Conservation (phyloP, 257 asterid species). For the Gentiana dahurica region DNA sequence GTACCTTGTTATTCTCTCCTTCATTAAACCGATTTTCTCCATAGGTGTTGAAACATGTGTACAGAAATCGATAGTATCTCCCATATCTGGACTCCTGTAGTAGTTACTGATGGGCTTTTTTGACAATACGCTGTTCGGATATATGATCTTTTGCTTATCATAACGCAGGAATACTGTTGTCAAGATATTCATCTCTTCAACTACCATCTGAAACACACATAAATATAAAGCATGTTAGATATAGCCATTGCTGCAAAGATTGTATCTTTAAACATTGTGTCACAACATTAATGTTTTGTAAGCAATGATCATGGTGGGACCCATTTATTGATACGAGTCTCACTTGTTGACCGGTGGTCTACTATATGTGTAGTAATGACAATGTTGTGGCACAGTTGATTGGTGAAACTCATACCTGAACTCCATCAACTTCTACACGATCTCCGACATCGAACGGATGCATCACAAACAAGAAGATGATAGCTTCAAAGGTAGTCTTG, state of each 20-base stretch:
- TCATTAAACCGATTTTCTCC: conserved; percentile 61
- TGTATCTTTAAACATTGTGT: no score
- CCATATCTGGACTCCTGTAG: conserved; percentile 93
- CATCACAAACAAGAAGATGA: conserved; percentile 87
- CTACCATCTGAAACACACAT: conserved; percentile 60
- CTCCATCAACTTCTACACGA: conserved; percentile 81
- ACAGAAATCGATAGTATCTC: conserved; percentile 69
- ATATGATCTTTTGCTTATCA: conserved; percentile 67
- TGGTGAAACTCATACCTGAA: conserved; percentile 36
- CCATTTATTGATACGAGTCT: no score
- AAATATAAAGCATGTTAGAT: background rate
- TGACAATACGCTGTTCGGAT: conserved; percentile 65
- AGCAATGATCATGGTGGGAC: no score
- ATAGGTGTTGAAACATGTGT: conserved; percentile 66
- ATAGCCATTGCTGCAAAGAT: no score
- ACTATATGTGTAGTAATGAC: background rate
- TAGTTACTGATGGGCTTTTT: conserved; percentile 71
- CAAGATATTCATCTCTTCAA: conserved; percentile 90
- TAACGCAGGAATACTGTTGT: conserved; percentile 65
- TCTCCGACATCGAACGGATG: conserved; percentile 97
- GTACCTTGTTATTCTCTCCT: conserved; percentile 69
- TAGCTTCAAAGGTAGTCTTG: conserved; percentile 90
- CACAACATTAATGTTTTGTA: no score
- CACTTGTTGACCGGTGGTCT: no score
- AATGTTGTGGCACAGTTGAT: background rate